Evolutionary conservation across 768 basidiomycete species (phyloP), one percentile per base, ranked within the genome.

Genomic region (Calocybe cyanea): DNA sequence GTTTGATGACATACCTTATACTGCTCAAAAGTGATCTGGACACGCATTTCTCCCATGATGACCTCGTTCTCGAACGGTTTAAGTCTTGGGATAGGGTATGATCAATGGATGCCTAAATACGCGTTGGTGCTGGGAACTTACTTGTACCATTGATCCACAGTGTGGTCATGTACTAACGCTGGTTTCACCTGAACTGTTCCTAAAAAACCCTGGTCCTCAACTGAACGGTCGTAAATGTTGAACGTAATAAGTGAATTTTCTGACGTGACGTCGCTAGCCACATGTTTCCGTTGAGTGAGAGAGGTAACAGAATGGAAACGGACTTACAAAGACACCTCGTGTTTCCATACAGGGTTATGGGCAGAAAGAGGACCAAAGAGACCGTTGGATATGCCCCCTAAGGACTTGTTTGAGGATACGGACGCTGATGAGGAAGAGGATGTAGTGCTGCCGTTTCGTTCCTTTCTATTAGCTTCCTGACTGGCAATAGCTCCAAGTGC

Each of bases 141-240:
- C 89, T 89, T 87, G 80, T 87, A 91, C 95, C 95, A 99, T 60
- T 92, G 87, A 69, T 99, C 95, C 45, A 97, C 84, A 10, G 90
- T 89, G 62, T 91, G 90, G 57, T 94, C 92, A 64, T 97, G 92
- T n/a, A 87, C 69, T 38, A 96, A 77, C 10, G 86, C 72, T 4
- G 94, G 95, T 64, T 90, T 92, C 59, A 98, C 85, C 61, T 97
- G 91, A 34, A 93, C 73, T 6, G 85, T 82, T 14, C 96, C 96
- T 38, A 98, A 72, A 72, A 97, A 98, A 46, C 81, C 82, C 58
- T 92, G 91, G 52, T 89, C 90, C 48, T 77, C 77, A 32, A 78
- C 76, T n/a, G 78, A 68, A 41, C 87, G 81, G 70, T 98, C 96
- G 65, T 98, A 99, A 45, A 98, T 82, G 50, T 87, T 92, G 66